phyloP scores from a whole-genome alignment of 1,284 basidiomycete species.

The Ganoderma lingzhi region DNA sequence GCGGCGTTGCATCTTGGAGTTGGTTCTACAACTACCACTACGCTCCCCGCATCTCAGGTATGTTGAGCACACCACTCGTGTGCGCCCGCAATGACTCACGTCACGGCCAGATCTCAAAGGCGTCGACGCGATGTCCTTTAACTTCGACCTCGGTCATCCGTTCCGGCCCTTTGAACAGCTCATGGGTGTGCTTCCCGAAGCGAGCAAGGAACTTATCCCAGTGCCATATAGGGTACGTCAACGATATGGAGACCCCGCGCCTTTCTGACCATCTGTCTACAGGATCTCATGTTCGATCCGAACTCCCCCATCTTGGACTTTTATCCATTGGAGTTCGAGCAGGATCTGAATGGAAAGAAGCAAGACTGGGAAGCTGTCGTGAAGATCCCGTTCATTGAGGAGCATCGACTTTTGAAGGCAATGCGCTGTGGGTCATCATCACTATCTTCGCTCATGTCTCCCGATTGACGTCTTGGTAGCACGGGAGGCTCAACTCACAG shows the following conservation, averaged over 20 bases:
- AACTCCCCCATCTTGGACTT: constrained; percentile 94
- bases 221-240: constrained; percentile 76
- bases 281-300: constrained; percentile 91
- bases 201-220: constrained; percentile 91
- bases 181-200: constrained; percentile 96
- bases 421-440: constrained; percentile 72
- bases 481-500: constrained; percentile 79
- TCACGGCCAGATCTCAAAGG: constrained; percentile 72
- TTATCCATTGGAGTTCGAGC: constrained; percentile 92
- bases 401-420: constrained; percentile 79
- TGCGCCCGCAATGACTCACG: background rate
- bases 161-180: constrained; percentile 97
- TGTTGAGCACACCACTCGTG: constrained; percentile 7
- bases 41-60: constrained; percentile 92
- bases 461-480: constrained; percentile 48
- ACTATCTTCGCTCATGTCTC: background rate
- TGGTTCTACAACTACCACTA: constrained; percentile 99
- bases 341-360: constrained; percentile 98
- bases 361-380: constrained; percentile 99
- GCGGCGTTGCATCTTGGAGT: constrained; percentile 95
- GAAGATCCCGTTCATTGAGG: constrained; percentile 98
- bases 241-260: too few relatives aligned
- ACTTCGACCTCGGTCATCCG: constrained; percentile 88
- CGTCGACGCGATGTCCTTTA: constrained; percentile 83
- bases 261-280: background rate